Percentiles rank a stretch among this genome's conserved stretches.
phyloP scores from a whole-genome alignment of 1,284 basidiomycete species.

The Cutaneotrichosporon mucoides region DNA sequence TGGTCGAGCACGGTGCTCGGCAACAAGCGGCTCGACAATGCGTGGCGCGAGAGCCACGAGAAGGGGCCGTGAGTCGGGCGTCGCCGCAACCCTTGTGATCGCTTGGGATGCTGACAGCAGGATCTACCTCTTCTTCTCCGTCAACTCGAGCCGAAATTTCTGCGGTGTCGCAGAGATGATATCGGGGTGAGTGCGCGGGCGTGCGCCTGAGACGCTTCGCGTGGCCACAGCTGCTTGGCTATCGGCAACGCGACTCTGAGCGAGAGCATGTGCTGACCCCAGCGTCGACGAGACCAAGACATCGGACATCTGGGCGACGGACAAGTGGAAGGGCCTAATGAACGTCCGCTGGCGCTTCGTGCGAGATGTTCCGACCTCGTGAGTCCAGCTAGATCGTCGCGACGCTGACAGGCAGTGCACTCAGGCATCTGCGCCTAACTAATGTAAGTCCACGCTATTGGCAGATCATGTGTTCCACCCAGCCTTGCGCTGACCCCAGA shows the following conservation, averaged over 20 bases:
- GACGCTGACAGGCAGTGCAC: slow-evolving; percentile 22
- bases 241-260: background rate
- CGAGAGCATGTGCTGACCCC: background rate
- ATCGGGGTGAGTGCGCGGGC: slow-evolving; percentile 57
- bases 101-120: background rate
- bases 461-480: too few species aligned
- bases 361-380: slow-evolving; percentile 86
- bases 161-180: slow-evolving; percentile 97
- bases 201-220: too few species aligned
- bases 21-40: slow-evolving; percentile 90
- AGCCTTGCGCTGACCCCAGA: slow-evolving; percentile 41
- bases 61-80: slow-evolving; percentile 58
- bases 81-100: background rate
- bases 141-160: slow-evolving; percentile 93
- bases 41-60: slow-evolving; percentile 81
- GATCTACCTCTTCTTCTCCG: slow-evolving; percentile 94
- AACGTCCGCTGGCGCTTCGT: slow-evolving; percentile 94
- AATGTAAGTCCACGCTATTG: slow-evolving; percentile 50
- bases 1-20: slow-evolving; percentile 95
- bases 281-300: slow-evolving; percentile 52
- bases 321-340: slow-evolving; percentile 98
- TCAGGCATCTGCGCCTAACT: slow-evolving; percentile 53
- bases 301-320: slow-evolving; percentile 87
- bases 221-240: too few species aligned
- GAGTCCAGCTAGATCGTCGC: slow-evolving; percentile 52